Conservation (phyloP, 352 stramenopile species). For the Phytopythium delawarense region DNA sequence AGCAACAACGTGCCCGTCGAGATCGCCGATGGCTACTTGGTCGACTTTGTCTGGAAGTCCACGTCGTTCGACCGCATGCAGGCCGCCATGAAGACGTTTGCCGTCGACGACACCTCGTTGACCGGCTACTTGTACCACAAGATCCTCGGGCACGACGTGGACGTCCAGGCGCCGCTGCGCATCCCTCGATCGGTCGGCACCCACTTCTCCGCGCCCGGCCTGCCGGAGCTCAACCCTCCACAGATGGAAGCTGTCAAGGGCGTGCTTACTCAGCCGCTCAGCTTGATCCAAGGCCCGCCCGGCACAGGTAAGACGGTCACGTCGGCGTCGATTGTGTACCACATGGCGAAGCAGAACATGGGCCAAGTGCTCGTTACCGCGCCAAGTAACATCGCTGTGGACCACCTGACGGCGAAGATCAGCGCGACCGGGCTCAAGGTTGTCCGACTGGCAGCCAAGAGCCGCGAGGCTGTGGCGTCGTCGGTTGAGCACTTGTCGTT, state of each 20-base stretch:
- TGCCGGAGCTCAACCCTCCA: constrained; percentile 97
- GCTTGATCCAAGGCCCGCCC: constrained; percentile 97
- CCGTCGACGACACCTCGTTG: constrained; percentile 97
- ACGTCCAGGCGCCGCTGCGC: constrained; percentile 89
- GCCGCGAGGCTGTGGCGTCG: constrained; percentile 91
- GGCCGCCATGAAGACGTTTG: constrained; percentile 98
- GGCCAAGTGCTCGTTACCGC: constrained; percentile 98
- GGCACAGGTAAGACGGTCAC: constrained; percentile 98
- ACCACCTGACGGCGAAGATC: constrained; percentile 97
- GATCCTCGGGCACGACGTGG: constrained; percentile 96
- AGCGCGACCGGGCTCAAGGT: constrained; percentile 96
- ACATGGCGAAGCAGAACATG: constrained; percentile 98
- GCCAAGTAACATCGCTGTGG: constrained; percentile 98
- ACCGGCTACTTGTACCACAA: constrained; percentile 99
- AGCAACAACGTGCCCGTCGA: constrained; percentile 83
- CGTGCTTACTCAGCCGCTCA: constrained; percentile 96
- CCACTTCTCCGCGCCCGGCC: constrained; percentile 89
- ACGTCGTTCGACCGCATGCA: constrained; percentile 99
- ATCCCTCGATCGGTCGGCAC: constrained; percentile 60
- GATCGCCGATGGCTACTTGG: constrained; percentile 94
- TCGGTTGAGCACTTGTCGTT: constrained; percentile 97
- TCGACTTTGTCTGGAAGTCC: constrained; percentile 99
- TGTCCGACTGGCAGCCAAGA: constrained; percentile 97
- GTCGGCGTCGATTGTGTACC: constrained; percentile 98
- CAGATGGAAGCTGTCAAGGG: constrained; percentile 95